Evolutionary conservation across 1,139 yeast species (phyloP).

Genomic region (Hyphopichia wangnamkhiaoensis): DNA sequence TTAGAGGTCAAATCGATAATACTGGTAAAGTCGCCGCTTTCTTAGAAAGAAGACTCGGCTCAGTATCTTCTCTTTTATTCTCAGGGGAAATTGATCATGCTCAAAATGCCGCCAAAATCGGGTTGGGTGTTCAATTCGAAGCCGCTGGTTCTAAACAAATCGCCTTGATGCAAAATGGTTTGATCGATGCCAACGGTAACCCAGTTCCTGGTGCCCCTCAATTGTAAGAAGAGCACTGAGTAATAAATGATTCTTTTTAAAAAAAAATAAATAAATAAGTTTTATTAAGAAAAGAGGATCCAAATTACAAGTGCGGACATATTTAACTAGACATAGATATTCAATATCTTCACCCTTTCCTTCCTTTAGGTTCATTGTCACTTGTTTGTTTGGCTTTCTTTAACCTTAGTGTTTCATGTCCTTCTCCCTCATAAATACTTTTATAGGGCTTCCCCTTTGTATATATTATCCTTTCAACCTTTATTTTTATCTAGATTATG

Average conservation of each 20-base stretch:
- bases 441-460: conserved; percentile 10
- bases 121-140: conserved; percentile 94
- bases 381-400: not conserved
- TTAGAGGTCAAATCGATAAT: conserved; percentile 94
- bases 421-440: not conserved
- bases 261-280: not conserved
- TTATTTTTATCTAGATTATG: not conserved
- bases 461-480: conserved; percentile 13
- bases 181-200: conserved; percentile 77
- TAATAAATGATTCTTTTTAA: too few relatives aligned
- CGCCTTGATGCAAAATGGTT: conserved; percentile 73
- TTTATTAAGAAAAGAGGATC: not conserved
- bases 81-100: conserved; percentile 90
- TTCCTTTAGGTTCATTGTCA: not conserved
- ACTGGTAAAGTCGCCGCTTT: conserved; percentile 88
- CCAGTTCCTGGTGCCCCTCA: conserved; percentile 76
- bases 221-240: conserved; percentile 17
- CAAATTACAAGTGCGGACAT: too few relatives aligned
- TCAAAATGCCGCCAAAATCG: conserved; percentile 80
- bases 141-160: conserved; percentile 92
- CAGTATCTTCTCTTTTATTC: conserved; percentile 85
- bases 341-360: not conserved
- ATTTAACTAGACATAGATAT: too few relatives aligned
- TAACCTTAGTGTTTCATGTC: not conserved
- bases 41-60: conserved; percentile 90